Evolutionary conservation across 371 early-diverging fungal species (phyloP).

Genomic region (Lichtheimia corymbifera): DNA sequence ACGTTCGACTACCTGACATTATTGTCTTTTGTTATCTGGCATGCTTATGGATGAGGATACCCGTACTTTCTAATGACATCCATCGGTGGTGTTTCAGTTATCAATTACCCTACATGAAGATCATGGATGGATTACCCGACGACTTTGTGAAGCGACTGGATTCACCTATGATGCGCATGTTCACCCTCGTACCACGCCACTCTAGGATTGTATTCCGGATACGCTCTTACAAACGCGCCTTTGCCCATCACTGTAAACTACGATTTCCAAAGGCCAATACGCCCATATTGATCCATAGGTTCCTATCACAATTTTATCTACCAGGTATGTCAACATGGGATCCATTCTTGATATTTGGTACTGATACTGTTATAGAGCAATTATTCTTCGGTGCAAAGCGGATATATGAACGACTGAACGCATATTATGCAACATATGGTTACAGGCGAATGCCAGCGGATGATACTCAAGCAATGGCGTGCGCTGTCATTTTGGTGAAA

Average conservation of each 20-base stretch:
- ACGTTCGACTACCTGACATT: background rate
- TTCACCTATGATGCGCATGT: background rate
- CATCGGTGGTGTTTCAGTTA: constrained; percentile 1
- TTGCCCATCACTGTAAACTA: background rate
- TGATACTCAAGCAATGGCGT: background rate
- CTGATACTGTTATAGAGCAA: background rate
- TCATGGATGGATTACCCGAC: background rate
- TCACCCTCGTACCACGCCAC: background rate
- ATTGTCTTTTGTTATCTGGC: constrained; percentile 5
- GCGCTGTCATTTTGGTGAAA: constrained; percentile 1
- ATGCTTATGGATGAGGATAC: background rate
- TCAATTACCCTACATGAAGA: constrained; percentile 1
- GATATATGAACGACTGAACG: background rate
- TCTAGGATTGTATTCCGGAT: background rate
- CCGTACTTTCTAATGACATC: constrained; percentile 1
- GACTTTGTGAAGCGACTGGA: background rate
- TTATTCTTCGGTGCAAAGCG: background rate
- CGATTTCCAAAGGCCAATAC: background rate
- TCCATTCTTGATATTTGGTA: background rate
- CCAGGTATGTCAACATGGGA: background rate
- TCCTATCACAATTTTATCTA: constrained; percentile 1
- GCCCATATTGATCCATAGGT: background rate
- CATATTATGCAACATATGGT: background rate
- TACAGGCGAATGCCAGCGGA: background rate
- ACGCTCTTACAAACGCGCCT: background rate